These are phyloP conservation scores for Raddia guianensis DNA, from an alignment of 176 grass and related monocot species.

Conservation along the genomic window DNA sequence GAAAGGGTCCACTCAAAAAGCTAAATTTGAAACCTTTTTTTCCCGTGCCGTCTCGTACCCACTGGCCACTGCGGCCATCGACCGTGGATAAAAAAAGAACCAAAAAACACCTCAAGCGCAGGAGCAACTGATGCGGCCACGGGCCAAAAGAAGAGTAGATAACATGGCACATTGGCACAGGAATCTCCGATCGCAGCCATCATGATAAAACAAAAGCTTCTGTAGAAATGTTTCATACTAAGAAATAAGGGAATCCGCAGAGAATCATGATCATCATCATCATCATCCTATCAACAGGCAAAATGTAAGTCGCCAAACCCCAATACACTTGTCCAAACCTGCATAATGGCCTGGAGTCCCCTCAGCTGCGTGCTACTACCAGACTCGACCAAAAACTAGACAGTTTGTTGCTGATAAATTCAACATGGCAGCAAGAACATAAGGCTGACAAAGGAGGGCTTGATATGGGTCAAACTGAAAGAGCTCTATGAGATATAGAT, in stretches of 20 bases:
- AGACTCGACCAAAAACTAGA: conserved; percentile 6
- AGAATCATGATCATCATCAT: conserved; percentile 5
- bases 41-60: too few species aligned
- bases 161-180: too few species aligned
- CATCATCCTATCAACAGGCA: conserved; percentile 26
- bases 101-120: too few species aligned
- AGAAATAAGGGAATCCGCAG: conserved; percentile 4
- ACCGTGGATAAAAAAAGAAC: too few species aligned
- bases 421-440: conserved; percentile 4
- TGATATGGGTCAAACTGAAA: not conserved
- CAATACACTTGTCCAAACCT: conserved; percentile 23
- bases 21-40: too few species aligned
- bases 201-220: not conserved
- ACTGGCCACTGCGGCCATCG: too few species aligned
- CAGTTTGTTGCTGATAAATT: not conserved
- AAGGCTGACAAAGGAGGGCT: not conserved
- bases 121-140: too few species aligned
- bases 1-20: too few species aligned
- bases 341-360: conserved; percentile 19
- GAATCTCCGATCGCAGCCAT: not conserved
- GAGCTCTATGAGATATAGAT: conserved; percentile 17
- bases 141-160: too few species aligned
- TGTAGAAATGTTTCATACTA: not conserved
- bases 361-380: conserved; percentile 6
- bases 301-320: not conserved